These are phyloP conservation scores for Salix dunnii DNA, from an alignment of 345 rosid species.

Conservation along the genomic window DNA sequence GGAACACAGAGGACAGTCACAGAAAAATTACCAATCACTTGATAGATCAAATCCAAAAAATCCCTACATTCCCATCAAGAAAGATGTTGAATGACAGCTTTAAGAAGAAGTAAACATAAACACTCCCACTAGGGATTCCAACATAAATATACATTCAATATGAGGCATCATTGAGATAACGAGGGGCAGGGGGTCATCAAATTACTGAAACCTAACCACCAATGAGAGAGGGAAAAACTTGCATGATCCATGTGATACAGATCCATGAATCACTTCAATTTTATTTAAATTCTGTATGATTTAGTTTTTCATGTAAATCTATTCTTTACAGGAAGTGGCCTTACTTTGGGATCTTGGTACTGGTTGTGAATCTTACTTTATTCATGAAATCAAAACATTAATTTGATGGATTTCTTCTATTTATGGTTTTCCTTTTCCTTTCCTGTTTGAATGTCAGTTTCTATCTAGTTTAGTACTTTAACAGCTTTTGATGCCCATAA, in stretches of 20 bases:
- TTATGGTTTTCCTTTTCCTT: not conserved
- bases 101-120: not conserved
- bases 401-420: not conserved
- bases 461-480: not conserved
- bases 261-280: not conserved
- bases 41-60: not conserved
- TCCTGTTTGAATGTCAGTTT: no score
- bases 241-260: not conserved
- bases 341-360: not conserved
- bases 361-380: not conserved
- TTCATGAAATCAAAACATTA: not conserved
- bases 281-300: not conserved
- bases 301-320: not conserved
- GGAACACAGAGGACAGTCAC: slow-evolving; percentile 2
- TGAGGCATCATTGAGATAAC: not conserved
- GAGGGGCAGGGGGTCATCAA: not conserved
- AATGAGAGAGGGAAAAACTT: not conserved
- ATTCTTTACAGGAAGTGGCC: not conserved
- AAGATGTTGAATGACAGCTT: not conserved
- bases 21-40: not conserved
- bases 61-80: not conserved
- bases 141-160: not conserved
- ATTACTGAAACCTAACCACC: not conserved
- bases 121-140: not conserved
- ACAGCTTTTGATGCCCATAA: not conserved